These are phyloP conservation scores for Bondarzewia mesenterica DNA, from an alignment of 1,284 basidiomycete genomes.

Conservation along the genomic window DNA sequence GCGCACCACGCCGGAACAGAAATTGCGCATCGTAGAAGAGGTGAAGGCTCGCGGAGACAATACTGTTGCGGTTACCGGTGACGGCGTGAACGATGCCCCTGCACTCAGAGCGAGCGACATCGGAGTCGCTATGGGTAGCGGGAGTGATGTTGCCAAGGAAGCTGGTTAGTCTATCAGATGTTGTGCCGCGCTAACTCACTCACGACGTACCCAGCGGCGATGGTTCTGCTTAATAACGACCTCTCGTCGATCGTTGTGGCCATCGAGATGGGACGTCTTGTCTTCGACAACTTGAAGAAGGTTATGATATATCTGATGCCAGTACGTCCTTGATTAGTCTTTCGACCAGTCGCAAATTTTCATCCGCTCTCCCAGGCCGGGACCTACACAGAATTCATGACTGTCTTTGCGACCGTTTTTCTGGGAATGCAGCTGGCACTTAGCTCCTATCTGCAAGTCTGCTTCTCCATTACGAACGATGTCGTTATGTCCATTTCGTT, in stretches of 20 bases:
- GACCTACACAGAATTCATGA: too few species aligned
- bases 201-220: neutral
- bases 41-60: conserved; percentile 7
- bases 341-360: too few species aligned
- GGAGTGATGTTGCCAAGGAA: conserved; percentile 40
- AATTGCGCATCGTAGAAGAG: neutral
- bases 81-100: conserved; percentile 59
- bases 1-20: neutral
- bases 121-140: conserved; percentile 46
- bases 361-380: too few species aligned
- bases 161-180: too few species aligned
- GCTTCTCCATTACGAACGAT: too few species aligned
- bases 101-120: conserved; percentile 48
- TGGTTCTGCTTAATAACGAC: neutral
- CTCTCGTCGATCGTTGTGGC: neutral
- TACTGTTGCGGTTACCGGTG: conserved; percentile 38
- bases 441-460: too few species aligned
- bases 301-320: neutral
- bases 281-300: neutral
- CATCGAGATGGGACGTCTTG: neutral
- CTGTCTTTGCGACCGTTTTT: too few species aligned
- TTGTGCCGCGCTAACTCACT: too few species aligned
- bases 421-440: too few species aligned
- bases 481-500: too few species aligned
- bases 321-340: too few species aligned